These are phyloP conservation scores for Suillus discolor DNA, from an alignment of 768 basidiomycete species.

Conservation along the genomic window DNA sequence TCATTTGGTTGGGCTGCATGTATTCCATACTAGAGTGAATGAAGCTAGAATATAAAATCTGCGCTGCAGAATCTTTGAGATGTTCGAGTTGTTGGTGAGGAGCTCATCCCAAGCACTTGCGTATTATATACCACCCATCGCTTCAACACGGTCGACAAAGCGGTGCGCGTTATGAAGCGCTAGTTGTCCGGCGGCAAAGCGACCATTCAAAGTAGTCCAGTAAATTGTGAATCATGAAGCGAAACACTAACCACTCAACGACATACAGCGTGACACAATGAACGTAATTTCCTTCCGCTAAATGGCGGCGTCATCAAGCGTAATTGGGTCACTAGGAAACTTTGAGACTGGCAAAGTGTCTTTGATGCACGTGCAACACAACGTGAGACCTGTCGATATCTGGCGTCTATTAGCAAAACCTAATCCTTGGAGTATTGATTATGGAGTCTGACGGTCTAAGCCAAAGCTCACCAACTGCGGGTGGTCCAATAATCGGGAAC, in stretches of 20 bases:
- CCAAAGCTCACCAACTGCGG: slow-evolving; percentile 1
- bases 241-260: neutral
- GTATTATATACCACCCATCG: neutral
- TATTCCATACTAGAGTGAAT: slow-evolving; percentile 9
- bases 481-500: neutral
- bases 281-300: neutral
- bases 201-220: neutral
- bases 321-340: neutral
- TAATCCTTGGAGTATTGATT: neutral
- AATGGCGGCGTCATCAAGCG: neutral
- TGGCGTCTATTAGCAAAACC: neutral
- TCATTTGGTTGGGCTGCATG: slow-evolving; percentile 11
- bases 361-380: neutral
- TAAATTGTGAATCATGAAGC: neutral
- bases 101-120: neutral
- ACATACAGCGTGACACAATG: neutral
- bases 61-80: neutral
- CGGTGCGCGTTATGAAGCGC: neutral
- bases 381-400: neutral
- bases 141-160: neutral
- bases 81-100: neutral
- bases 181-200: neutral
- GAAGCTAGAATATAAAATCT: neutral
- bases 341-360: neutral
- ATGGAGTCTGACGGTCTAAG: neutral